Percentiles rank a stretch among this genome's conserved stretches.
Conservation (phyloP, 306 rosid genomes). For the Cucumis sativus region Cucumber_9930_V3 NC_026661.2:12796001-12796500, state of each 20-base stretch:
- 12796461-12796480: no score
- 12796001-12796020: not conserved
- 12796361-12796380: conserved; percentile 65
- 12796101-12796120: conserved; percentile 22
- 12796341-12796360: conserved; percentile 88
- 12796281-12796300: conserved; percentile 92
- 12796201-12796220: conserved; percentile 78
- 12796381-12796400: conserved; percentile 47
- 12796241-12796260: conserved; percentile 76
- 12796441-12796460: no score
- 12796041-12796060: no score
- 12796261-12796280: conserved; percentile 61
- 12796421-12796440: not conserved
- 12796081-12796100: not conserved
- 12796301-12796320: conserved; percentile 89
- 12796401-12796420: not conserved
- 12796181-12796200: conserved; percentile 80
- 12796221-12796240: conserved; percentile 99
- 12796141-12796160: conserved; percentile 83
- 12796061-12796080: not conserved
- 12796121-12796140: conserved; percentile 65
- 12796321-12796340: conserved; percentile 84
- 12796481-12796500: no score
- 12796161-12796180: conserved; percentile 90
- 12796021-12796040: no score